These are phyloP conservation scores for Lipomyces yamadae DNA, from an alignment of 805 yeast species.

Conservation along the genomic window DNA sequence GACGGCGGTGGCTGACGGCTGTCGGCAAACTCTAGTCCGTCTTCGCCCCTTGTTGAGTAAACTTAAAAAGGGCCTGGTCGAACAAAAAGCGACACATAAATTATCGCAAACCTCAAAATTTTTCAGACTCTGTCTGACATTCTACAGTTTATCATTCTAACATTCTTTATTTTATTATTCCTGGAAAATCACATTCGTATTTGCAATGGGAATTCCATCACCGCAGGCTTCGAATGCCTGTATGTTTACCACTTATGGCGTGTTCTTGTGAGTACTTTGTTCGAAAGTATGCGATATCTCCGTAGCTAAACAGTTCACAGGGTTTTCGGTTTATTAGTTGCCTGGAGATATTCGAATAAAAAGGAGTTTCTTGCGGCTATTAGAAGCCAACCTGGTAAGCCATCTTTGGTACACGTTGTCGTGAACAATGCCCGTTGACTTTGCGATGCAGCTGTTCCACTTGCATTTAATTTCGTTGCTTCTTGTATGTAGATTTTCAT, in stretches of 20 bases:
- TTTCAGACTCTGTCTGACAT: not conserved
- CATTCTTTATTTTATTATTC: not conserved
- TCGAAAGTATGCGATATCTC: not conserved
- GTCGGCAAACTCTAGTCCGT: too few relatives aligned
- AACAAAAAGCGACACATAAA: too few relatives aligned
- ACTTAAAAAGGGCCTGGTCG: too few relatives aligned
- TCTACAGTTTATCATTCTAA: not conserved
- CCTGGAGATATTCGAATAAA: constrained; percentile 56
- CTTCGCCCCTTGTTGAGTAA: too few relatives aligned
- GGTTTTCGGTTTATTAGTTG: constrained; percentile 60
- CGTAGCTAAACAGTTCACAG: constrained; percentile 11
- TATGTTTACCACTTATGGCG: constrained; percentile 63
- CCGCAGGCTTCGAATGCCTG: constrained; percentile 62
- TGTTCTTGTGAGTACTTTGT: constrained; percentile 48
- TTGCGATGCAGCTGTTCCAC: constrained; percentile 54
- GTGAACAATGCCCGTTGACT: constrained; percentile 2
- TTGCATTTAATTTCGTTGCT: constrained; percentile 87
- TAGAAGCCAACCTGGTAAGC: constrained; percentile 70
- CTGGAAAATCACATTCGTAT: not conserved
- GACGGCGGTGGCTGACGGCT: too few relatives aligned
- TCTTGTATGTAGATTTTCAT: constrained; percentile 64
- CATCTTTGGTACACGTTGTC: not conserved
- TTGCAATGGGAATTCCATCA: constrained; percentile 7
- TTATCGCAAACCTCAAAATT: too few relatives aligned
- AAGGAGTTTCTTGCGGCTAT: constrained; percentile 74